Percentiles rank a stretch among this genome's conserved stretches.
These are phyloP conservation scores for Tilletiaria anomala DNA, from an alignment of 1,284 basidiomycete genomes.

Conservation along the genomic window DNA sequence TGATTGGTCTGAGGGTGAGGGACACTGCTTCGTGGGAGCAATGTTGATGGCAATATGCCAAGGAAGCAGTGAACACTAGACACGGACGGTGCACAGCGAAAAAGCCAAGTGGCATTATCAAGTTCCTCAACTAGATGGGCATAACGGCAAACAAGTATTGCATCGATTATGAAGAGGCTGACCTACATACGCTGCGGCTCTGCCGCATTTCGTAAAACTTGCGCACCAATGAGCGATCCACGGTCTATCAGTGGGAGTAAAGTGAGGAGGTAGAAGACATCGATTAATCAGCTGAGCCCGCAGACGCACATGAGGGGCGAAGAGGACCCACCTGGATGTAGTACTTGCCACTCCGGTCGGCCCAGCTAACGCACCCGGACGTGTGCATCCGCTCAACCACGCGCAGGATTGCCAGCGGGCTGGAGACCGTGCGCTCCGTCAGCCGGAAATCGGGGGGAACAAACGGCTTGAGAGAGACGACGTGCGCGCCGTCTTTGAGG, in stretches of 20 bases:
- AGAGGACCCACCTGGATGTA: conserved; percentile 19
- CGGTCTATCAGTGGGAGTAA: background rate
- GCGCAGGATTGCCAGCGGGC: conserved; percentile 30
- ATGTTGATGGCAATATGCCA: too few species aligned
- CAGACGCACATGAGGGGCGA: background rate
- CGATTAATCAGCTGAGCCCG: background rate
- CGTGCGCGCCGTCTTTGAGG: conserved; percentile 44
- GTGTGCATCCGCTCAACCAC: conserved; percentile 24
- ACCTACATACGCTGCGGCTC: too few species aligned
- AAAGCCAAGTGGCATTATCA: too few species aligned
- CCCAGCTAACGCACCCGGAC: conserved; percentile 32
- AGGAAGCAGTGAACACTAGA: too few species aligned
- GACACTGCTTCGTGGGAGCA: too few species aligned
- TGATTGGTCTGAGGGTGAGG: too few species aligned
- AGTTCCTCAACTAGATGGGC: too few species aligned
- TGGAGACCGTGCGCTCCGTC: conserved; percentile 39
- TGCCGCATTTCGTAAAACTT: too few species aligned
- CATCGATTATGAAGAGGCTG: too few species aligned
- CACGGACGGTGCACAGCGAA: too few species aligned
- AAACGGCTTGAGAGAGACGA: conserved; percentile 48
- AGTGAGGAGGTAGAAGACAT: background rate
- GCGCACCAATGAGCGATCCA: conserved; percentile 1
- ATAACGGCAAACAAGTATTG: too few species aligned
- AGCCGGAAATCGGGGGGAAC: conserved; percentile 45
- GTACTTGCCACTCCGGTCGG: conserved; percentile 31